These are phyloP conservation scores for Caloboletus firmus DNA, from an alignment of 1,284 basidiomycete species.

Conservation along the genomic window DNA sequence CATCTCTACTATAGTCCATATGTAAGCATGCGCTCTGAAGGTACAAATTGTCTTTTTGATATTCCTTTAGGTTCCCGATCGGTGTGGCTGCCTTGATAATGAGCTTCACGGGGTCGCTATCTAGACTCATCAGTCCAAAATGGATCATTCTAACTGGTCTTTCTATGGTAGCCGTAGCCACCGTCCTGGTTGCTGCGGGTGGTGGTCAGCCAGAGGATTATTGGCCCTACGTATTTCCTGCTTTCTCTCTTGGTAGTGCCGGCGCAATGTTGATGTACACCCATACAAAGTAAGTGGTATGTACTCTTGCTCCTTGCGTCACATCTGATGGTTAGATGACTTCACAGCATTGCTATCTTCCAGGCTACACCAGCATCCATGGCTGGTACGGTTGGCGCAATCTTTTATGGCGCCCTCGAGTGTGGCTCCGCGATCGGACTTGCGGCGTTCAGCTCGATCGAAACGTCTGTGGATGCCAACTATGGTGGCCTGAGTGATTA, in stretches of 20 bases:
- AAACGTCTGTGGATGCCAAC: slow-evolving; percentile 42
- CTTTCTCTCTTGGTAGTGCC: slow-evolving; percentile 44
- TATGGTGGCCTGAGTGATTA: slow-evolving; percentile 36
- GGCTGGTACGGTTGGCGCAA: neutral
- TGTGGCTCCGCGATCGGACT: slow-evolving; percentile 41
- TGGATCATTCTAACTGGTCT: slow-evolving; percentile 46
- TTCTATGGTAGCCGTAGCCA: slow-evolving; percentile 40
- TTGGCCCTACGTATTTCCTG: slow-evolving; percentile 51
- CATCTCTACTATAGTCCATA: slow-evolving; percentile 25
- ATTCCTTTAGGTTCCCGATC: slow-evolving; percentile 42
- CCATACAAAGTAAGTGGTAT: slow-evolving; percentile 38
- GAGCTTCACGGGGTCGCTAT: slow-evolving; percentile 42
- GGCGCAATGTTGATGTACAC: slow-evolving; percentile 38
- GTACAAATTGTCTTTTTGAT: neutral
- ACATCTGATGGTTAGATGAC: too few species aligned
- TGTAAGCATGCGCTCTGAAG: too few species aligned
- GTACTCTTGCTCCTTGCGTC: too few species aligned
- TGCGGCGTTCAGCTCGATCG: slow-evolving; percentile 47
- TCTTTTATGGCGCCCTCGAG: too few species aligned
- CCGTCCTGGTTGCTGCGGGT: slow-evolving; percentile 43
- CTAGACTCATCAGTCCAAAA: slow-evolving; percentile 41
- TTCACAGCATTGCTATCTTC: neutral
- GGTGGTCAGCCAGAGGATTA: slow-evolving; percentile 41
- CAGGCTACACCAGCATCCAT: neutral
- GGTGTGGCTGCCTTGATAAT: slow-evolving; percentile 40